Evolutionary conservation across 148 eudicot species (phyloP).

Genomic region (Tetragonia tetragonoides): DNA sequence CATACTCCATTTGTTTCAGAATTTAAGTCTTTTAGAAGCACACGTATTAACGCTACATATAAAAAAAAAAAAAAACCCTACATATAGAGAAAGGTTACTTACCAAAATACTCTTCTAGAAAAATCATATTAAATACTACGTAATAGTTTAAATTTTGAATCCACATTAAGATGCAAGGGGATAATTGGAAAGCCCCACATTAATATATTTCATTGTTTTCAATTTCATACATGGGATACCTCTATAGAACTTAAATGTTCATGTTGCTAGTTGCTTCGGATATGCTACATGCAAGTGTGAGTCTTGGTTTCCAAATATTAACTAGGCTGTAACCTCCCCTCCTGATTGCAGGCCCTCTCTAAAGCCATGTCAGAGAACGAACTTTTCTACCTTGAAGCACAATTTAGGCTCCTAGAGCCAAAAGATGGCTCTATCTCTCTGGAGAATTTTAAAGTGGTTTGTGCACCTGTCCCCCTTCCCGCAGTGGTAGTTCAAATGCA

Average conservation of each 20-base stretch:
- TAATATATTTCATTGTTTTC: too few species aligned
- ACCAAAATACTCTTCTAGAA: too few species aligned
- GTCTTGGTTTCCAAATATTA: not conserved
- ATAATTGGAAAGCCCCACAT: too few species aligned
- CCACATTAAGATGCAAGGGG: too few species aligned
- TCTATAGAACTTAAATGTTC: not conserved
- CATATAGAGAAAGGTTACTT: too few species aligned
- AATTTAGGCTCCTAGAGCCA: constrained; percentile 75
- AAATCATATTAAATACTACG: too few species aligned
- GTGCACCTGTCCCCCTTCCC: constrained; percentile 18
- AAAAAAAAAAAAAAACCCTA: too few species aligned
- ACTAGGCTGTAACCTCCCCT: constrained; percentile 2
- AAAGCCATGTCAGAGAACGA: constrained; percentile 82
- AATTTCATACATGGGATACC: not conserved
- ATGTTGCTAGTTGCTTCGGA: too few species aligned
- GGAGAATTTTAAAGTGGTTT: constrained; percentile 68
- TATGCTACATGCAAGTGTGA: not conserved
- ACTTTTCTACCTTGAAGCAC: constrained; percentile 65
- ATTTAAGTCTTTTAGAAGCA: too few species aligned
- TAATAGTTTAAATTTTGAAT: too few species aligned
- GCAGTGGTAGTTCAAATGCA: not conserved
- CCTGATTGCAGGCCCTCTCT: constrained; percentile 75
- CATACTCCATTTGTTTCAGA: not conserved
- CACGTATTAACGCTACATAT: too few species aligned
- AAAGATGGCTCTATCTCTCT: constrained; percentile 64